phyloP scores from a whole-genome alignment of 83 land plant species.

The Diphasiastrum complanatum region DNA sequence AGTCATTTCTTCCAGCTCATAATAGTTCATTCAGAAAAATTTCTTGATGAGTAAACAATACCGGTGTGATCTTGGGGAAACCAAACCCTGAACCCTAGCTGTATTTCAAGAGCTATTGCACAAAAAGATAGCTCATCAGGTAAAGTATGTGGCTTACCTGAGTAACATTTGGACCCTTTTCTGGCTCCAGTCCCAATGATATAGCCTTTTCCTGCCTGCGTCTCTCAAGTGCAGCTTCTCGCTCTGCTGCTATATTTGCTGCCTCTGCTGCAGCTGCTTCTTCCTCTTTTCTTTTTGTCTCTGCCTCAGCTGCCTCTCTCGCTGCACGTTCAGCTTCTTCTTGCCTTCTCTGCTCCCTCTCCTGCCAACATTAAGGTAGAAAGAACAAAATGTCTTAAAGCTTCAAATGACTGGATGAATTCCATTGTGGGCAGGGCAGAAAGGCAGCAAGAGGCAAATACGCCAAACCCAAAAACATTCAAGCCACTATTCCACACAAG shows the following conservation, averaged over 20 bases:
- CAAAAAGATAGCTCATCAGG: neutral
- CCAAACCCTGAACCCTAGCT: neutral
- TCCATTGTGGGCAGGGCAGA: no score
- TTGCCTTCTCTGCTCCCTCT: no score
- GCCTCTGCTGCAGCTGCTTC: no score
- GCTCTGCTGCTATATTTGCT: neutral
- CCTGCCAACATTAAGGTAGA: no score
- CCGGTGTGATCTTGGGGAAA: neutral
- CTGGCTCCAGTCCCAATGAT: neutral
- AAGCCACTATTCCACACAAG: no score
- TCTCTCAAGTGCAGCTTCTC: neutral
- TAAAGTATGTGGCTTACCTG: neutral
- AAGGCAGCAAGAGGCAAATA: no score
- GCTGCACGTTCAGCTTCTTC: neutral
- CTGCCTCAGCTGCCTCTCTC: no score
- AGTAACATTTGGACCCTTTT: conserved; percentile 3
- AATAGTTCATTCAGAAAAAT: neutral
- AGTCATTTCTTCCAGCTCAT: no score
- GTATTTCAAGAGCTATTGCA: neutral
- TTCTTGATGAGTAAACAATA: neutral
- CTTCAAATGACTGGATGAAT: no score
- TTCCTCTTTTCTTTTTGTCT: no score
- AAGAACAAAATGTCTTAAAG: no score
- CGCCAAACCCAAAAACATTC: no score
- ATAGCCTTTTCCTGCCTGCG: neutral